phyloP scores from a whole-genome alignment of 306 rosid species.

The Prinsepia uniflora region DNA sequence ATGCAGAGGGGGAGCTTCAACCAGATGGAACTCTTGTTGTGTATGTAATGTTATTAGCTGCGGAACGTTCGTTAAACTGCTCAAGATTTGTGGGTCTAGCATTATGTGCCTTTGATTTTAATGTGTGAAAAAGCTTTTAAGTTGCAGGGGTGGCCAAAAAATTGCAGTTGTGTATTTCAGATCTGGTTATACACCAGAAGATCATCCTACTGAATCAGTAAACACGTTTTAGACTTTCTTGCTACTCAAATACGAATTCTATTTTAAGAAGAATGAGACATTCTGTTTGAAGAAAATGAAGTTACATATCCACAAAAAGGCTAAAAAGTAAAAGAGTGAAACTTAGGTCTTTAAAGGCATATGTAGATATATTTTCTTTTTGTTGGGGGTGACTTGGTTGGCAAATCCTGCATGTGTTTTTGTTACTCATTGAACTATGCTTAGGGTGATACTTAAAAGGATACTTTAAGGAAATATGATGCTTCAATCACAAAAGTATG shows the following conservation, averaged over 20 bases:
- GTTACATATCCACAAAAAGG: neutral
- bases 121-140: conserved; percentile 22
- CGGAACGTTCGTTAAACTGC: conserved; percentile 16
- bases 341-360: neutral
- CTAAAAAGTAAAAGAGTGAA: neutral
- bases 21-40: conserved; percentile 76
- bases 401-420: neutral
- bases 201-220: conserved; percentile 93
- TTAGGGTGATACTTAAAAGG: neutral
- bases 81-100: conserved; percentile 16
- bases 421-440: neutral
- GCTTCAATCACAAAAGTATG: neutral
- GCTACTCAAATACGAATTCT: no score
- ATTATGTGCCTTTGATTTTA: conserved; percentile 19
- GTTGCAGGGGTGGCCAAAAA: conserved; percentile 60
- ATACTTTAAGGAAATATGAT: neutral
- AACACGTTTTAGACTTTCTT: conserved; percentile 30
- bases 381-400: neutral
- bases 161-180: conserved; percentile 78
- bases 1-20: conserved; percentile 65
- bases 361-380: neutral
- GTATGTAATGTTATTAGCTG: conserved; percentile 46
- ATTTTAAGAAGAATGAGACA: neutral
- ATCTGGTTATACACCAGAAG: conserved; percentile 80
- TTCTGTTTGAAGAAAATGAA: conserved; percentile 2